A percentile compares a stretch with the other conserved stretches of the same genome.
These are phyloP conservation scores for Leptographium radiaticola DNA, from an alignment of 2,329 filamentous ascomycete species.

Conservation along the genomic window DNA sequence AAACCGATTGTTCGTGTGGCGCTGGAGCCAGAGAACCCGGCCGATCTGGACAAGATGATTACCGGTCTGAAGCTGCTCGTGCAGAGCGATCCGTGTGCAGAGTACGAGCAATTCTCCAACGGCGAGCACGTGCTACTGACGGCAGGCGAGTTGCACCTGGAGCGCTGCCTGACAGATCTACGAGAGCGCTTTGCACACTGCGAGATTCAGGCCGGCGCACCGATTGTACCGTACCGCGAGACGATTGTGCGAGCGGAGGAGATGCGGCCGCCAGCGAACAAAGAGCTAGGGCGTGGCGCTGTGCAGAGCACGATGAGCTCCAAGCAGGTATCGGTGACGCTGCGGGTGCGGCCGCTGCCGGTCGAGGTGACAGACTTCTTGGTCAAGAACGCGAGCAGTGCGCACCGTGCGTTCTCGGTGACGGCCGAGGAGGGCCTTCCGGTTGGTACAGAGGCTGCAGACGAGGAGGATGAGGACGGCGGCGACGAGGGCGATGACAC, in stretches of 20 bases:
- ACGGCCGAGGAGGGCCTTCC: constrained; percentile 7
- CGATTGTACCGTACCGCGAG: constrained; percentile 92
- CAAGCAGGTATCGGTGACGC: constrained; percentile 67
- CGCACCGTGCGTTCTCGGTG: constrained; percentile 31
- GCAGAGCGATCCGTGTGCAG: constrained; percentile 88
- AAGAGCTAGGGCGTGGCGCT: constrained; percentile 73
- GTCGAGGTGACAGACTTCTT: constrained; percentile 72
- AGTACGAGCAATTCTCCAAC: constrained; percentile 85
- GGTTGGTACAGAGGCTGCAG: constrained; percentile 16
- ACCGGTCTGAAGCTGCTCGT: constrained; percentile 74
- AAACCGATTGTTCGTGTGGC: constrained; percentile 93
- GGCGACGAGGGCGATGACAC: constrained; percentile 27
- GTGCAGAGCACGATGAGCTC: constrained; percentile 66
- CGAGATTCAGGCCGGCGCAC: constrained; percentile 84
- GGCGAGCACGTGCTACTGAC: constrained; percentile 93
- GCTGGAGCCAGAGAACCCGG: constrained; percentile 82
- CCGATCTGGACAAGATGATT: constrained; percentile 91
- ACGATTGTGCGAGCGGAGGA: constrained; percentile 79
- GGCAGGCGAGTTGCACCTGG: constrained; percentile 86
- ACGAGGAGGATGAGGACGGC: constrained; percentile 24
- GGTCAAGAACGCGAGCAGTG: constrained; percentile 63
- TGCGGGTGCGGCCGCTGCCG: constrained; percentile 71
- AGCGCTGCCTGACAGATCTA: constrained; percentile 85
- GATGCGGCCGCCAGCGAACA: constrained; percentile 80
- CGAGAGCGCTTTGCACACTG: constrained; percentile 86